A percentile compares a stretch with the other conserved stretches of the same genome.
Conservation (phyloP, 305 asterid species). For the Fraxinus velutina region DNA sequence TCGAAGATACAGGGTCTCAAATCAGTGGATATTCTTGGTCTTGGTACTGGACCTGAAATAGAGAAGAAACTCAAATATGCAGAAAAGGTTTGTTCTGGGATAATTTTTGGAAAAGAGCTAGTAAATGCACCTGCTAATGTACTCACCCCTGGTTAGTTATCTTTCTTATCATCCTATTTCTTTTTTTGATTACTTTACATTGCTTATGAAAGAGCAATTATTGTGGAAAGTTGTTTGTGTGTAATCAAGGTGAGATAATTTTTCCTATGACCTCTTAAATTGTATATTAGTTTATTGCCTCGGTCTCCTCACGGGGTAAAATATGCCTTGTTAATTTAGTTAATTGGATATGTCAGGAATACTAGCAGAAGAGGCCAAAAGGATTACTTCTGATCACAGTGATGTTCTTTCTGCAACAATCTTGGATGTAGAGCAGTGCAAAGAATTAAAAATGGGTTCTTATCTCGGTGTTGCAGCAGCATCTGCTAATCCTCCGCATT, state of each 20-base stretch:
- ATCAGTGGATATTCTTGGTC: conserved; percentile 84
- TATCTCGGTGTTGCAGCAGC: conserved; percentile 93
- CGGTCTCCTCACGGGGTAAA: not conserved
- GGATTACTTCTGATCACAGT: conserved; percentile 61
- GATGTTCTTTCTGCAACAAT: conserved; percentile 86
- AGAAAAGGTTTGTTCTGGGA: conserved; percentile 67
- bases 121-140: conserved; percentile 96
- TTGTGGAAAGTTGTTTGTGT: not conserved
- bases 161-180: not conserved
- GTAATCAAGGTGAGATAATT: not conserved
- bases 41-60: conserved; percentile 83
- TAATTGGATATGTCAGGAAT: conserved; percentile 40
- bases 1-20: conserved; percentile 58
- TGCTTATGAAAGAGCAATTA: not conserved
- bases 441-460: conserved; percentile 96
- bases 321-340: conserved; percentile 3
- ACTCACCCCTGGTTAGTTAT: conserved; percentile 79
- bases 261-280: not conserved
- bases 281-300: not conserved
- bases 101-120: conserved; percentile 79
- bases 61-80: conserved; percentile 83
- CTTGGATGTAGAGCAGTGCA: conserved; percentile 88
- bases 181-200: not conserved
- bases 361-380: conserved; percentile 71
- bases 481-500: conserved; percentile 82